Evolutionary conservation across 1,139 yeast species (phyloP).

Genomic region (Kluyveromyces marxianus): DNA sequence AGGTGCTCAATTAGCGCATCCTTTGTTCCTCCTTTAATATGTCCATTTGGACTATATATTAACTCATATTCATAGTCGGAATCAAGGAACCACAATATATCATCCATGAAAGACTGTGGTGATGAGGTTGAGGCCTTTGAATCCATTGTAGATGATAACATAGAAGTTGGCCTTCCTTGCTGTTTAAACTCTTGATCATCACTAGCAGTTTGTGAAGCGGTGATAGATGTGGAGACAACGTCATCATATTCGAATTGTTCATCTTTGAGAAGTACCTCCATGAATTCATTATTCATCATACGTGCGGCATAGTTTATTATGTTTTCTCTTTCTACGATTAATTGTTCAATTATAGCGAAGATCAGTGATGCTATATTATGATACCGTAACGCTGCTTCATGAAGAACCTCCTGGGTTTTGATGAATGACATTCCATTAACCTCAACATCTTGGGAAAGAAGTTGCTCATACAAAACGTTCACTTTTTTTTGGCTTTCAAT

Average conservation of each 20-base stretch:
- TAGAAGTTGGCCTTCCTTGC: neutral
- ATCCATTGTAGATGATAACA: neutral
- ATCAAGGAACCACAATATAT: slow-evolving; percentile 73
- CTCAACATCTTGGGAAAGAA: slow-evolving; percentile 40
- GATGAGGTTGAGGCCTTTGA: neutral
- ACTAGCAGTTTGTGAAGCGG: slow-evolving; percentile 3
- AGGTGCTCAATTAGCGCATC: slow-evolving; percentile 76
- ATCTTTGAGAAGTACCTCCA: slow-evolving; percentile 51
- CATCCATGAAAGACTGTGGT: slow-evolving; percentile 15
- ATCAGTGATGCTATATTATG: slow-evolving; percentile 40
- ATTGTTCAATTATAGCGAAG: slow-evolving; percentile 42
- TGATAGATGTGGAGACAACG: slow-evolving; percentile 1
- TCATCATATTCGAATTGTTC: slow-evolving; percentile 36
- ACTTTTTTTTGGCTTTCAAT: slow-evolving; percentile 42
- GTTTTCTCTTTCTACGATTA: slow-evolving; percentile 64
- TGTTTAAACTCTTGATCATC: neutral
- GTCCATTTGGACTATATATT: slow-evolving; percentile 64
- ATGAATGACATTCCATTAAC: slow-evolving; percentile 41
- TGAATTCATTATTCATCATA: slow-evolving; percentile 67
- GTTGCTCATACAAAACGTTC: slow-evolving; percentile 38
- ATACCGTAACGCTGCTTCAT: slow-evolving; percentile 41
- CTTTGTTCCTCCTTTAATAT: slow-evolving; percentile 78
- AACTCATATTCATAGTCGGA: slow-evolving; percentile 72
- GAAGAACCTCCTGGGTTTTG: slow-evolving; percentile 43
- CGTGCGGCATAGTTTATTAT: slow-evolving; percentile 66